Evolutionary conservation across 2,329 filamentous ascomycete species (phyloP).

Genomic region (Colletotrichum lini): DNA sequence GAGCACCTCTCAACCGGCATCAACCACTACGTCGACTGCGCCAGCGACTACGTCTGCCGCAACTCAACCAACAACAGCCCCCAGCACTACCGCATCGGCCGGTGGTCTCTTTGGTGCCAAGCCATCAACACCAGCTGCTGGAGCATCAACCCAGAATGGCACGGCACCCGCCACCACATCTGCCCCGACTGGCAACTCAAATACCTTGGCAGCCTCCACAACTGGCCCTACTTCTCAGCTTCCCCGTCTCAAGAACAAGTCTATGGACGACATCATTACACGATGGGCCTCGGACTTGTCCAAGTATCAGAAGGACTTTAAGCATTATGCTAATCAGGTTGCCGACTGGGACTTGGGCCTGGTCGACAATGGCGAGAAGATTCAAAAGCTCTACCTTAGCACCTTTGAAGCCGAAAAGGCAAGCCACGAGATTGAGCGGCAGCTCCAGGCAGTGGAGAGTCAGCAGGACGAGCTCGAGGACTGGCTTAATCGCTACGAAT

Average conservation of each 20-base stretch:
- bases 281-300: slow-evolving; percentile 95
- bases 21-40: slow-evolving; percentile 50
- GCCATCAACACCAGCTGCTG: slow-evolving; percentile 48
- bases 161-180: slow-evolving; percentile 27
- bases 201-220: slow-evolving; percentile 78
- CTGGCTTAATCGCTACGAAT: slow-evolving; percentile 93
- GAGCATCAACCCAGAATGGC: slow-evolving; percentile 46
- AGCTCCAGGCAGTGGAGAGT: slow-evolving; percentile 89
- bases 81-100: slow-evolving; percentile 50
- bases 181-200: slow-evolving; percentile 49
- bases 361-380: slow-evolving; percentile 95
- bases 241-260: slow-evolving; percentile 96
- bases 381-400: slow-evolving; percentile 91
- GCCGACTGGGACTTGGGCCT: slow-evolving; percentile 92
- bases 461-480: slow-evolving; percentile 92
- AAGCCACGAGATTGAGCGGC: slow-evolving; percentile 93
- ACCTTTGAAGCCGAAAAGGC: slow-evolving; percentile 96
- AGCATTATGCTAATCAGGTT: slow-evolving; percentile 88
- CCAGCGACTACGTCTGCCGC: slow-evolving; percentile 50
- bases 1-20: slow-evolving; percentile 49
- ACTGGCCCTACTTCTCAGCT: slow-evolving; percentile 86
- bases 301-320: slow-evolving; percentile 98
- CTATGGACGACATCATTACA: slow-evolving; percentile 98
- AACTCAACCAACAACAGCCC: slow-evolving; percentile 47
- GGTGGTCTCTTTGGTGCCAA: slow-evolving; percentile 54